Evolutionary conservation across 1,284 basidiomycete species (phyloP), one percentile per base, ranked within the genome.

Genomic region (Cryptococcus maquisensis): DNA sequence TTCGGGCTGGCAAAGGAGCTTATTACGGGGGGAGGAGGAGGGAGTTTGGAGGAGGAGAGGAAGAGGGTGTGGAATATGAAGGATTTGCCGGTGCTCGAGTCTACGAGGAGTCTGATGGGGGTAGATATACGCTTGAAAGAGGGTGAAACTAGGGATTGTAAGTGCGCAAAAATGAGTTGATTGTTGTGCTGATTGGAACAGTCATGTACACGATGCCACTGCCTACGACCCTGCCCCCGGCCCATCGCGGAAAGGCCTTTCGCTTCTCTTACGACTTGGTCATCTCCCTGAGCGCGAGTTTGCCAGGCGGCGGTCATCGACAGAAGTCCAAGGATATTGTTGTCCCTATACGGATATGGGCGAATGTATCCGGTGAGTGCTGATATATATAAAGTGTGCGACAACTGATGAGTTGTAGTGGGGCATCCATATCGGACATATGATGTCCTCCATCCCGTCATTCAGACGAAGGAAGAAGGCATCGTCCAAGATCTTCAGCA

Each of bases 191-290:
- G 38, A 44, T 21, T 18, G 24, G 18, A 16, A 24, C 55, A 94
- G 91, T 88, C 73, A 84, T 84, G 2, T 95, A 94, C 71, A 83
- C 82, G 0, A 75, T 93, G 3, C 74, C 78, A 2, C 77, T 97
- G 1, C 93, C 95, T 0, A 78, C 83, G 5, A 84, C 84, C 54
- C 44, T 46, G 10, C 44, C 44, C 28, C 28, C 28, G 39, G 90
- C 92, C 0, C 96, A 89, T 77, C 82, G 83, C 40, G 95, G 95
- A 2, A 85, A 86, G 49, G 81, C 86, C 1, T 80, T 97, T 59
- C 82, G 81, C 63, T 94, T 98, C 72, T 86, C 86, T 9, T 98
- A 98, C 71, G 86, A 91, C 62, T 82, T 98, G 12, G 80, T 88
- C 10, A 81, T 98, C 1, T 92, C 93, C 1, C 67, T 73, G 52